Percentiles rank a stretch among this genome's conserved stretches.
Conservation (phyloP, 495 filamentous ascomycete genomes). For the Penicillium lagena region DNA sequence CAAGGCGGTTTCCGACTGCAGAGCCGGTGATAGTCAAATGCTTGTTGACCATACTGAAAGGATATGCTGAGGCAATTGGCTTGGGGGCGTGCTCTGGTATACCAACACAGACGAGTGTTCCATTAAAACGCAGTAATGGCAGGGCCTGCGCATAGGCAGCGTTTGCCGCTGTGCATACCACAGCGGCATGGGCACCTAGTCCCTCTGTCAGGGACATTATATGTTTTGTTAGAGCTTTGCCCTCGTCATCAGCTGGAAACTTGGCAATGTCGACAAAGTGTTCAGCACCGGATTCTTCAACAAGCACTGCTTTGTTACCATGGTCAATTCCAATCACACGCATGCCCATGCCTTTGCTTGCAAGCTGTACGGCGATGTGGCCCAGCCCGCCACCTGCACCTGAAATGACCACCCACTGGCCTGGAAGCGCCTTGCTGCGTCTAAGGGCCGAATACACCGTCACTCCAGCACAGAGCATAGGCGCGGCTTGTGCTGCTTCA, state of each 20-base stretch:
- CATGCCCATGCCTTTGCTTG: constrained; percentile 53
- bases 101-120: constrained; percentile 60
- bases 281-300: constrained; percentile 57
- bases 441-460: constrained; percentile 56
- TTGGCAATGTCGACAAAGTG: constrained; percentile 60
- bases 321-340: constrained; percentile 66
- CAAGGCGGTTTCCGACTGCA: constrained; percentile 57
- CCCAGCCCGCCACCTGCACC: constrained; percentile 65
- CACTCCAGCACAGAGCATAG: constrained; percentile 57
- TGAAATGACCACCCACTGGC: constrained; percentile 60
- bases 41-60: constrained; percentile 42
- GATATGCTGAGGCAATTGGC: constrained; percentile 51
- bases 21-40: constrained; percentile 52
- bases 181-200: constrained; percentile 55
- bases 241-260: constrained; percentile 41
- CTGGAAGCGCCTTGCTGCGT: constrained; percentile 50
- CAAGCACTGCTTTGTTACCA: constrained; percentile 53
- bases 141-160: constrained; percentile 56
- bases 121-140: constrained; percentile 56
- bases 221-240: constrained; percentile 43
- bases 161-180: constrained; percentile 60
- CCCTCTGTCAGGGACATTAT: constrained; percentile 53
- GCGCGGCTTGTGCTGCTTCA: constrained; percentile 53
- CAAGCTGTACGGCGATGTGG: constrained; percentile 59
- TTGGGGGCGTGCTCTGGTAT: constrained; percentile 56